These are phyloP conservation scores for Leishmania arabica DNA, from an alignment of 208 protist species.

Conservation along the genomic window DNA sequence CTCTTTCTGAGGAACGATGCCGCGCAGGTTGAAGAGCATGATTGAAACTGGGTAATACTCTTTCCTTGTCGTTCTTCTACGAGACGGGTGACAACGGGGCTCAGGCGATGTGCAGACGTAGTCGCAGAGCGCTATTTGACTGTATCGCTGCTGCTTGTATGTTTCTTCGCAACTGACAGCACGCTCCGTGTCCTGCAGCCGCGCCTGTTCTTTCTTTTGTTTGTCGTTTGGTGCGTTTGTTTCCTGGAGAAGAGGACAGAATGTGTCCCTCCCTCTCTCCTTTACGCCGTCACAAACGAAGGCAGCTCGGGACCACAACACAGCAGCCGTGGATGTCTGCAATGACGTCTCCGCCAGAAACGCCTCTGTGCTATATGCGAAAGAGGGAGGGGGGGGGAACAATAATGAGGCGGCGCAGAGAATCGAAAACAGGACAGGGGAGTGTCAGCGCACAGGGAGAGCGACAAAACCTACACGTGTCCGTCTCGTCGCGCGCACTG, in stretches of 20 bases:
- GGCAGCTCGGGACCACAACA: neutral
- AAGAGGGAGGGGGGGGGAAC: neutral
- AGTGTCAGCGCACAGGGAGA: neutral
- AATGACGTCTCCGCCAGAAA: neutral
- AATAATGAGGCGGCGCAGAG: neutral
- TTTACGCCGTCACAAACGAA: neutral
- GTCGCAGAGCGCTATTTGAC: neutral
- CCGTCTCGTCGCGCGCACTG: neutral
- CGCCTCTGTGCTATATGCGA: neutral
- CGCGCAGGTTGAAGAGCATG: constrained; percentile 83
- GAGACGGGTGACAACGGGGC: neutral
- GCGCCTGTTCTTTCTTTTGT: neutral
- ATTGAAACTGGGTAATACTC: neutral
- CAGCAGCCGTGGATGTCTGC: neutral
- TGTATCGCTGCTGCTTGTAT: neutral
- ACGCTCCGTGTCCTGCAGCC: neutral
- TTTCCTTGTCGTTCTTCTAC: neutral
- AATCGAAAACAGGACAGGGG: neutral
- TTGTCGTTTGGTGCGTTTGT: no score
- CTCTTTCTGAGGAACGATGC: constrained; percentile 51
- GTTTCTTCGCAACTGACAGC: neutral
- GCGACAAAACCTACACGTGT: neutral
- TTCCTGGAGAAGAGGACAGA: neutral
- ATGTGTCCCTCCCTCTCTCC: neutral
- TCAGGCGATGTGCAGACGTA: neutral